Base-by-base conservation (phyloP, 352 stramenopile species). In the Peronospora belbahrii region DNA sequence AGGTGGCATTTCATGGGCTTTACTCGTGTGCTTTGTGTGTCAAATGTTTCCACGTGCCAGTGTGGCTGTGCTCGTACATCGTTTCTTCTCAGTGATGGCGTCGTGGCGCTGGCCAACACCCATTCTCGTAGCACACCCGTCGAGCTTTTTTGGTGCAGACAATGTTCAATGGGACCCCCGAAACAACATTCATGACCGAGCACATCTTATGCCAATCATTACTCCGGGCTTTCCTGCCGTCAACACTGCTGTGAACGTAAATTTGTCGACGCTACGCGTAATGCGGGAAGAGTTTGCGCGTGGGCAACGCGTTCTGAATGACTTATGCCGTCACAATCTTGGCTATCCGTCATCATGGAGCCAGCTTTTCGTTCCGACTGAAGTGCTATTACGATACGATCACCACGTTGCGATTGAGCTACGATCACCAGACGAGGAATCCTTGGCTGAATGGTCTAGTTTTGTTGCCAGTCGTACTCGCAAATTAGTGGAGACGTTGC, bases 121-220 rank as follows among this genome's bases (percentile, higher is more conserved):
- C 1, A 75, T 94, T 48, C 48, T 91, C 18, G 62, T 92, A 17
- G 65, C 75, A 10, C 78, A 86, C 42, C 74, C 76, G n/a, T 82
- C 62, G 4, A 48, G 40, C 5, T 46, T 69, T 42, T 57, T 71
- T 13, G 59, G 59, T 6, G 15, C 25, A 2, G 67, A 62, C 22
- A 65, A 65, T 7, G n/a, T 71, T 9, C 74, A 92, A 52, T 94
- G 83, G 83, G 72, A 70, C 47, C 83, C 83, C 6, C 60, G 70
- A 11, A 65, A 73, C 32, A 87, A 91, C 52, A 67, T 79, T 38
- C 75, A 85, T 52, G 80, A 94, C 48, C 80, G 80, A 13, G 65
- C 65, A 3, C 83, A 94, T 43, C 54, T 88, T 27, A 92, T 94
- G 83, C 83, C 80, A 27, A 92, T 94, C 49, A 83, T 94, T 49